Conservation (phyloP, 352 stramenopile species). For the Pythium phragmitis region DNA sequence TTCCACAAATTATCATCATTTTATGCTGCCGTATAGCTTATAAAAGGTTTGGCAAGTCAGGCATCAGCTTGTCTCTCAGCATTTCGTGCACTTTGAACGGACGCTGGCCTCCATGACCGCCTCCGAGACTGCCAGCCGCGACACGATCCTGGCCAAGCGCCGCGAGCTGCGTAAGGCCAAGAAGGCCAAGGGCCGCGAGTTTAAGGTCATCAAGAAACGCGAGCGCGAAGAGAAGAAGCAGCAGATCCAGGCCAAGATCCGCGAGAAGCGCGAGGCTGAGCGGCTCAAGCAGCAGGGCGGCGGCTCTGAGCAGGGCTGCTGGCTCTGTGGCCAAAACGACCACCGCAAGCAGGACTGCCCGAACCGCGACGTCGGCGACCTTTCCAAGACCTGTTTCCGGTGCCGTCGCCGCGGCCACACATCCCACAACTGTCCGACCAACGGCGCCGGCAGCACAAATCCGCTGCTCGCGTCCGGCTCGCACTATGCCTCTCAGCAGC, state of each 20-base stretch:
- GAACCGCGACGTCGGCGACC: slow-evolving; percentile 57
- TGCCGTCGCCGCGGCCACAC: slow-evolving; percentile 80
- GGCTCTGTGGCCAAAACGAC: slow-evolving; percentile 65
- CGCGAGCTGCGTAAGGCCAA: slow-evolving; percentile 80
- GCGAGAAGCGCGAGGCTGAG: slow-evolving; percentile 63
- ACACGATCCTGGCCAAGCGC: slow-evolving; percentile 37
- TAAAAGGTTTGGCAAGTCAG: background rate
- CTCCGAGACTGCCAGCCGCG: slow-evolving; percentile 14
- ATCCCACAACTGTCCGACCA: slow-evolving; percentile 73
- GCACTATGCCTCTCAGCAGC: slow-evolving; percentile 12
- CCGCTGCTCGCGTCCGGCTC: slow-evolving; percentile 14
- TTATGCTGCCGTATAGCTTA: background rate
- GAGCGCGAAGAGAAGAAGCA: slow-evolving; percentile 72
- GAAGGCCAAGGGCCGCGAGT: slow-evolving; percentile 67
- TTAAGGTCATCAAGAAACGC: slow-evolving; percentile 65
- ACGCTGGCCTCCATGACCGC: slow-evolving; percentile 4
- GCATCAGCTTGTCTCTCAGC: background rate
- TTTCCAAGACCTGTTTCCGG: slow-evolving; percentile 84
- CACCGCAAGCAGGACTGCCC: slow-evolving; percentile 83
- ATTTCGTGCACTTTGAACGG: slow-evolving; percentile 12
- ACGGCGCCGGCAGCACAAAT: slow-evolving; percentile 22
- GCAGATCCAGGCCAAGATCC: slow-evolving; percentile 75
- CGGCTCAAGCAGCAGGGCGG: slow-evolving; percentile 23
- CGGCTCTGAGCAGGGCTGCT: slow-evolving; percentile 50
- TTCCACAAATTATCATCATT: background rate